Evolutionary conservation across 306 rosid species (phyloP).

Genomic region (Herpetospermum pedunculosum): DNA sequence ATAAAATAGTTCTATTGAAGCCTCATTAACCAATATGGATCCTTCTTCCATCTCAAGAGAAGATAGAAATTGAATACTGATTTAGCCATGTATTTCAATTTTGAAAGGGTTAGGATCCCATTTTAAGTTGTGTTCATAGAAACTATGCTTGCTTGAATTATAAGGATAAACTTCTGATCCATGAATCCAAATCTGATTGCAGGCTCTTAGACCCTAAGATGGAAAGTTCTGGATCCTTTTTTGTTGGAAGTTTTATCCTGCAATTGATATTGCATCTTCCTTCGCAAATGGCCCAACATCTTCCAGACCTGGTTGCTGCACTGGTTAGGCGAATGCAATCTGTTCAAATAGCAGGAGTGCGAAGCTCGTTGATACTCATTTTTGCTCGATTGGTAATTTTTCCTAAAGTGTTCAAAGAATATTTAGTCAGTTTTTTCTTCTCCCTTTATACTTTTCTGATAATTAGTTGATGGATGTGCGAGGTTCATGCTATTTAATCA

Average conservation of each 20-base stretch:
- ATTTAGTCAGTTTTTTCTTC: background rate
- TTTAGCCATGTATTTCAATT: background rate
- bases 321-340: slow-evolving; percentile 85
- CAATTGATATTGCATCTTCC: slow-evolving; percentile 87
- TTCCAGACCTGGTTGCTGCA: slow-evolving; percentile 72
- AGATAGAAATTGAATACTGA: background rate
- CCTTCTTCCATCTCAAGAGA: background rate
- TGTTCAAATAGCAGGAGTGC: slow-evolving; percentile 54
- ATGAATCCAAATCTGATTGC: slow-evolving; percentile 24
- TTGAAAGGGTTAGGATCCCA: background rate
- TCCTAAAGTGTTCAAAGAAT: background rate
- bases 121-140: background rate
- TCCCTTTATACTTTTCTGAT: background rate
- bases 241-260: slow-evolving; percentile 83
- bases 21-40: background rate
- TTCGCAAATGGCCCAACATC: slow-evolving; percentile 72
- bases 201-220: slow-evolving; percentile 76
- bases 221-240: slow-evolving; percentile 91
- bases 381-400: slow-evolving; percentile 76
- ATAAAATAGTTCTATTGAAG: background rate
- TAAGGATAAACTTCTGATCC: slow-evolving; percentile 18
- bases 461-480: background rate
- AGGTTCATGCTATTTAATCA: background rate
- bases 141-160: background rate
- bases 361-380: slow-evolving; percentile 76